phyloP scores from a whole-genome alignment of 768 basidiomycete species.

The Aureoboletus auriporus region DNA sequence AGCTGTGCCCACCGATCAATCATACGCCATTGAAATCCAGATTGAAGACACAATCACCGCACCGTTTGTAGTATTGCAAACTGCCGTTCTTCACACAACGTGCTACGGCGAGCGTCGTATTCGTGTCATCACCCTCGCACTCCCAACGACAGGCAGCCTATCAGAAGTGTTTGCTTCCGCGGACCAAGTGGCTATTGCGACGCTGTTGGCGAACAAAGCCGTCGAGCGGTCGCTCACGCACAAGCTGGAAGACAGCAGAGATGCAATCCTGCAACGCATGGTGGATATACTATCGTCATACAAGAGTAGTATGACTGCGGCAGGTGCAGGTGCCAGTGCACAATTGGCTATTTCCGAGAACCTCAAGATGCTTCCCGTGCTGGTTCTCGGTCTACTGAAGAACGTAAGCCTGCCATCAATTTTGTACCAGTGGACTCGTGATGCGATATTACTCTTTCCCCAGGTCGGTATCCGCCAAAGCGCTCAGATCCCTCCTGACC shows the following conservation, averaged over 20 bases:
- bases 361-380: constrained; percentile 88
- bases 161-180: constrained; percentile 89
- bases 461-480: constrained; percentile 95
- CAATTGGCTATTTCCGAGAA: constrained; percentile 92
- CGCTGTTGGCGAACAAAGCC: constrained; percentile 86
- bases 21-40: constrained; percentile 92
- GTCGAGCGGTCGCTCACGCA: constrained; percentile 83
- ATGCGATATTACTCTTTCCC: background rate
- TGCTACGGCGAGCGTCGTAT: constrained; percentile 92
- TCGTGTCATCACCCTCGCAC: constrained; percentile 82
- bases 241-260: constrained; percentile 87
- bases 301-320: constrained; percentile 95
- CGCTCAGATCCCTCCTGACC: constrained; percentile 94
- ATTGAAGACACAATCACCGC: constrained; percentile 91
- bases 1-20: constrained; percentile 93
- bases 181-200: constrained; percentile 83
- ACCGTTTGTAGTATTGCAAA: constrained; percentile 92
- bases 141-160: constrained; percentile 83
- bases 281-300: constrained; percentile 83
- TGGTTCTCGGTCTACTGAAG: constrained; percentile 88
- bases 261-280: constrained; percentile 77
- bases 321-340: constrained; percentile 89
- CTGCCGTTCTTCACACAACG: constrained; percentile 91
- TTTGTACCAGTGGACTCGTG: background rate
- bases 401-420: constrained; percentile 55